Evolutionary conservation across 2,329 filamentous ascomycete species (phyloP), one percentile per base, ranked within the genome.

Genomic region (Ilyonectria sp.): DNA sequence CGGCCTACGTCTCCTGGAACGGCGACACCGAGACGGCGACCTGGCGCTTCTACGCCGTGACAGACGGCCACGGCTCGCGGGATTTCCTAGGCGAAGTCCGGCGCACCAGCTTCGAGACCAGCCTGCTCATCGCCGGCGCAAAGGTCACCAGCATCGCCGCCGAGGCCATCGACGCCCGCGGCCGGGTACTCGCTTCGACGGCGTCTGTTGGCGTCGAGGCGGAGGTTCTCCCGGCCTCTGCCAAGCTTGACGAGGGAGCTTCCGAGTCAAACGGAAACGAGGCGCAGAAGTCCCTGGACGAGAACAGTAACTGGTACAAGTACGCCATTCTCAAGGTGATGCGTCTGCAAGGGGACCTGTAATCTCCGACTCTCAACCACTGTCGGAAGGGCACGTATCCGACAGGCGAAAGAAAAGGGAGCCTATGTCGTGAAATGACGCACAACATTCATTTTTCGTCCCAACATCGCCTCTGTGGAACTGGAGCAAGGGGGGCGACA

Each of bases 1-100:
- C 75, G 6, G 63, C 71, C 52, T 90, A 86, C 75, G 86, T 88
- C 2, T 88, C 84, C 5, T 87, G 85, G 86, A 87, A 87, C 63
- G 86, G 86, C 5, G 84, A 85, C 54, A 87, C 84, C 0, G 81
- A 84, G 72, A 84, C 83, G 0, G 77, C 72, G 3, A 46, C 62
- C 4, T 87, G 88, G 89, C 81, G 82, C 29, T 87, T 89, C 71
- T 87, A 83, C 72, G 82, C 81, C 4, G 72, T 78, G 2, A 73
- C 79, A 2, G 79, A 77, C 19, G 71, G 77, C 0, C 71, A 73
- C 17, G 81, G 80, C 15, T 79, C 79, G 1, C 82, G 77, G 52
- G 70, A 74, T 31, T 77, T 79, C 33, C 75, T 84, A 3, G 83
- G 81, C 17, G 80, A 82, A 63, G 77, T 76, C 1, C 71, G 75